Evolutionary conservation across 176 grass and related monocot genomes (phyloP).

Genomic region (Luzula sylvatica): DNA sequence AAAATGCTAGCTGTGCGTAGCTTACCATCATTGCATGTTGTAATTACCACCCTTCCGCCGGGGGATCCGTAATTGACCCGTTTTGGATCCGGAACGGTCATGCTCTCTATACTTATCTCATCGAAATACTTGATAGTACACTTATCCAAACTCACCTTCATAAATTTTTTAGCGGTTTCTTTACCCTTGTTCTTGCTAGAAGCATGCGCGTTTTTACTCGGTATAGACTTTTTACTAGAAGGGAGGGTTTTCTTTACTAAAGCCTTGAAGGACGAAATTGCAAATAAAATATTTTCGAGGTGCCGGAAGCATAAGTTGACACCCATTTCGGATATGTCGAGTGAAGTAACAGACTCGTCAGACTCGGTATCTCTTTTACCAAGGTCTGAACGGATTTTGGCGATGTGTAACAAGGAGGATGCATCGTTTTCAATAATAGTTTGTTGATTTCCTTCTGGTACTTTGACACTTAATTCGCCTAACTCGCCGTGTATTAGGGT

Average conservation of each 20-base stretch:
- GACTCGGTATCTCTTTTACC: constrained; percentile 37
- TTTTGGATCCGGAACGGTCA: constrained; percentile 77
- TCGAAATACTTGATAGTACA: constrained; percentile 62
- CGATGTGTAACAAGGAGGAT: constrained; percentile 48
- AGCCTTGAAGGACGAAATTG: constrained; percentile 54
- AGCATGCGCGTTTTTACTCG: constrained; percentile 28
- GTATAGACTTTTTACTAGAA: constrained; percentile 43
- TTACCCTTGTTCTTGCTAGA: constrained; percentile 45
- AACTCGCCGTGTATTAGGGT: constrained; percentile 47
- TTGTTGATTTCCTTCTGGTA: constrained; percentile 32
- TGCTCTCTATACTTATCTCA: constrained; percentile 65
- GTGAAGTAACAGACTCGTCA: constrained; percentile 42
- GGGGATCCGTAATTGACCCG: constrained; percentile 92
- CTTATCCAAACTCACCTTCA: constrained; percentile 52
- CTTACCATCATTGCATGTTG: constrained; percentile 39
- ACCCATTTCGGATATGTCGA: constrained; percentile 60
- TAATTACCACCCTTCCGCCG: constrained; percentile 68
- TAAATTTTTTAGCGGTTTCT: constrained; percentile 28
- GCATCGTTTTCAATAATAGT: constrained; percentile 36
- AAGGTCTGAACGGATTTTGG: constrained; percentile 44
- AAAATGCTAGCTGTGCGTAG: constrained; percentile 68
- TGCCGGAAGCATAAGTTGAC: constrained; percentile 48
- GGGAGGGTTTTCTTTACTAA: constrained; percentile 54
- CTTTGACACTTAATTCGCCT: constrained; percentile 48
- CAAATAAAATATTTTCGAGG: constrained; percentile 64